phyloP scores from a whole-genome alignment of 2,329 filamentous ascomycete genomes.

The Orbilia quercus region DNA sequence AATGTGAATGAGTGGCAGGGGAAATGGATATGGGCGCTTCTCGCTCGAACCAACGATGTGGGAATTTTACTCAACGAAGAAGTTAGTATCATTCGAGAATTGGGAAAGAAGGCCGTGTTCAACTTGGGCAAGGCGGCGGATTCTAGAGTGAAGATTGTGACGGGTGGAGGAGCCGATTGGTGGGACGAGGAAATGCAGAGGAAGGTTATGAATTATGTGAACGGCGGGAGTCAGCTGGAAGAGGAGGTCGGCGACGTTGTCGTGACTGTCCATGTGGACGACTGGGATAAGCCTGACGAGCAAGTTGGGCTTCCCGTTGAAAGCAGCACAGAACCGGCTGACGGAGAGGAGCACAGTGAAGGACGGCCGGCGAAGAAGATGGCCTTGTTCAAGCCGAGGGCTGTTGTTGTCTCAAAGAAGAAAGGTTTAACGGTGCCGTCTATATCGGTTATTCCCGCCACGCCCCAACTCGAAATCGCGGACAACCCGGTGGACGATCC shows the following conservation, averaged over 20 bases:
- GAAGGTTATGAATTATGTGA: constrained; percentile 39
- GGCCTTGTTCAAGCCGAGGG: constrained; percentile 39
- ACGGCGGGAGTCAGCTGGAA: constrained; percentile 25
- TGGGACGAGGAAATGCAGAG: constrained; percentile 32
- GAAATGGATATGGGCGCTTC: constrained; percentile 59
- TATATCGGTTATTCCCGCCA: constrained; percentile 44
- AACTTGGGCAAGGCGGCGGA: constrained; percentile 49
- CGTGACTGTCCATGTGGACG: constrained; percentile 20
- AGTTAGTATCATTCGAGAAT: constrained; percentile 57
- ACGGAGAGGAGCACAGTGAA: constrained; percentile 15
- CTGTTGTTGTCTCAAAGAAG: constrained; percentile 17
- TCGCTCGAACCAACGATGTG: constrained; percentile 58
- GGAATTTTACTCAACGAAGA: constrained; percentile 58
- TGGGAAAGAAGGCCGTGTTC: constrained; percentile 58
- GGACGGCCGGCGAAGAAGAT: constrained; percentile 32
- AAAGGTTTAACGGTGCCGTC: constrained; percentile 15
- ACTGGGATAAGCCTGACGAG: constrained; percentile 31
- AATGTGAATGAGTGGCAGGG: constrained; percentile 54
- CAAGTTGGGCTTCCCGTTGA: constrained; percentile 6
- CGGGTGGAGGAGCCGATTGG: constrained; percentile 26
- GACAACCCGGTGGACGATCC: constrained; percentile 19
- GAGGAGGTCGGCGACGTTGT: constrained; percentile 25
- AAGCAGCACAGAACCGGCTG: constrained; percentile 7
- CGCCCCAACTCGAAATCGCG: constrained; percentile 6
- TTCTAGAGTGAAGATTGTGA: constrained; percentile 46